Conservation (phyloP, 441 rosid genomes). For the Adansonia gregorii region DNA sequence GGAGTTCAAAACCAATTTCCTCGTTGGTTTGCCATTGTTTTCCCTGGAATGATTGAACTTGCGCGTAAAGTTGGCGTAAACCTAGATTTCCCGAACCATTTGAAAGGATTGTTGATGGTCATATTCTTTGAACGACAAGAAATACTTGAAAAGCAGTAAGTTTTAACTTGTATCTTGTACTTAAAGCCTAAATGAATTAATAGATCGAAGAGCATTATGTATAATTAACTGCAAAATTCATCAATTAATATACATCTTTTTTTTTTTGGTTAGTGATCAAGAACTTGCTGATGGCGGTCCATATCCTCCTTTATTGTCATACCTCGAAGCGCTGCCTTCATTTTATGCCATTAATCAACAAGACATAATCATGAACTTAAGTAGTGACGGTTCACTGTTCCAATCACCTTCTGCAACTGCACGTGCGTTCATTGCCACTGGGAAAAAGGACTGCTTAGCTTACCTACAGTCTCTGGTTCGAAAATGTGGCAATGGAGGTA, state of each 20-base stretch:
- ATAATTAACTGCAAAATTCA: background rate
- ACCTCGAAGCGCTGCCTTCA: conserved; percentile 51
- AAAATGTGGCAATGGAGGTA: conserved; percentile 52
- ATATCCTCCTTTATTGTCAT: conserved; percentile 41
- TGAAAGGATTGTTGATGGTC: conserved; percentile 22
- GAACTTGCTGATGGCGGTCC: conserved; percentile 32
- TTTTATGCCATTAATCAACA: conserved; percentile 29
- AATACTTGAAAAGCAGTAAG: conserved; percentile 43
- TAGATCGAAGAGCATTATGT: background rate
- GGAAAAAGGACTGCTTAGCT: conserved; percentile 42
- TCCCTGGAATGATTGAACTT: conserved; percentile 58
- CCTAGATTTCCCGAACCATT: conserved; percentile 31
- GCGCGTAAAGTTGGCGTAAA: conserved; percentile 44
- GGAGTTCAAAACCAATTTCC: conserved; percentile 34
- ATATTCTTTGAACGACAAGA: conserved; percentile 39
- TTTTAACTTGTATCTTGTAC: background rate
- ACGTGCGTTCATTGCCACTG: conserved; percentile 55
- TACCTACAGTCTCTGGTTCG: conserved; percentile 52
- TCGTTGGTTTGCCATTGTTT: conserved; percentile 55
- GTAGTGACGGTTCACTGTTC: conserved; percentile 53
- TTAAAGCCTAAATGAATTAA: background rate
- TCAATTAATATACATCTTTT: background rate
- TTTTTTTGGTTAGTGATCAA: conserved; percentile 35
- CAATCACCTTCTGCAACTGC: conserved; percentile 82
- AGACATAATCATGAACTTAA: conserved; percentile 34